Percentiles rank a stretch among this genome's conserved stretches.
Evolutionary conservation across 305 asterid species (phyloP).

Genomic region (Solanum chacoense): DNA sequence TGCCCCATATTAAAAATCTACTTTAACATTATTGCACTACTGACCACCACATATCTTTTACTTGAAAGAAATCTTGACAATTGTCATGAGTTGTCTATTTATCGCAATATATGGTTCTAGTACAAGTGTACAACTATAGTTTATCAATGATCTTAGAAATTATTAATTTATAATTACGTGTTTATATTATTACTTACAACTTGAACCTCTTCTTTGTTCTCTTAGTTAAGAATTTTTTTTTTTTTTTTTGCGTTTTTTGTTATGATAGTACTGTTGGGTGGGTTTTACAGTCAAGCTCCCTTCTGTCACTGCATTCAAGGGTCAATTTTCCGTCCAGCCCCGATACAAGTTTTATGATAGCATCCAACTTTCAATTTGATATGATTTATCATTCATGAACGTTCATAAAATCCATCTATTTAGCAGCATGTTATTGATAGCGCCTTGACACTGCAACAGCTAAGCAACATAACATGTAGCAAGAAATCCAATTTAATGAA

Average conservation of each 20-base stretch:
- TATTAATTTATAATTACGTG: background rate
- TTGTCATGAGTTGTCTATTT: background rate
- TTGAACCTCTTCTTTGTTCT: background rate
- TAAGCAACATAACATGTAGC: background rate
- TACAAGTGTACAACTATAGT: background rate
- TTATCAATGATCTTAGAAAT: background rate
- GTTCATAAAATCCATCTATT: background rate
- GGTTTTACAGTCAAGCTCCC: too few relatives aligned
- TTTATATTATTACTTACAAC: background rate
- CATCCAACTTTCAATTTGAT: background rate
- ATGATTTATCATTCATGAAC: background rate
- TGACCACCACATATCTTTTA: background rate
- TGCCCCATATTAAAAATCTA: background rate
- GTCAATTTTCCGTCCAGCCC: accelerated
- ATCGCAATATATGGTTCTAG: background rate
- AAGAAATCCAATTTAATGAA: background rate
- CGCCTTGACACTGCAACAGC: background rate
- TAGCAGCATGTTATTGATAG: background rate
- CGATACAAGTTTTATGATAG: background rate
- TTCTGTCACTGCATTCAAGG: background rate
- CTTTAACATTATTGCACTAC: background rate
- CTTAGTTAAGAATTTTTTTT: background rate
- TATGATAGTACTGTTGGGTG: background rate
- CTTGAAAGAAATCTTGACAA: background rate
- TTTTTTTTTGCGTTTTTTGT: background rate